phyloP scores from a whole-genome alignment of 1,139 yeast genomes.

The Lodderomyces beijingensis region DNA sequence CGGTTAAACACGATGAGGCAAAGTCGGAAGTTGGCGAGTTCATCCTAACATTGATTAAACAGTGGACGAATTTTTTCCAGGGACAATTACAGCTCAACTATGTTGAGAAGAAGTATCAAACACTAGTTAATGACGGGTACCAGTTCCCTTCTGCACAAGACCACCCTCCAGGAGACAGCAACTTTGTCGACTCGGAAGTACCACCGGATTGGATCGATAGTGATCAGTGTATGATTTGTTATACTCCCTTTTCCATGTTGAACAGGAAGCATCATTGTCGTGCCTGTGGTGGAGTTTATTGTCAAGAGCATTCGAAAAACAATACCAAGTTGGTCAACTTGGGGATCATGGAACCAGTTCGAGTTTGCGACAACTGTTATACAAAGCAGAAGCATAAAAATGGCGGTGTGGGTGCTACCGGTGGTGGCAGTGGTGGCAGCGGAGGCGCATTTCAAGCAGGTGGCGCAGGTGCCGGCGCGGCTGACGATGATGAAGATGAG shows the following conservation, averaged over 20 bases:
- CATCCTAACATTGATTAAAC: constrained; percentile 63
- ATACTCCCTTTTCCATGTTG: constrained; percentile 70
- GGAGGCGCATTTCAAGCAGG: not conserved
- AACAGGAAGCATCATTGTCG: constrained; percentile 96
- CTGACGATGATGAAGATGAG: constrained; percentile 57
- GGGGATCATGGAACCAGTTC: constrained; percentile 84
- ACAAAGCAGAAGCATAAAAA: constrained; percentile 33
- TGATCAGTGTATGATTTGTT: constrained; percentile 93
- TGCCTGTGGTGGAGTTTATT: constrained; percentile 93
- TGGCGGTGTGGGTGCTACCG: not conserved
- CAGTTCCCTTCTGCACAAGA: constrained; percentile 57
- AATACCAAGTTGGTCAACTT: constrained; percentile 68
- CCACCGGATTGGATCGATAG: constrained; percentile 99
- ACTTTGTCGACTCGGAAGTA: constrained; percentile 73
- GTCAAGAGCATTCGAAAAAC: constrained; percentile 78
- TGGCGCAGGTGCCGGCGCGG: constrained; percentile 9
- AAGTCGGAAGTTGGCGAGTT: constrained; percentile 56
- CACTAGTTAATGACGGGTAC: constrained; percentile 59
- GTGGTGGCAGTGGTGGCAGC: not conserved
- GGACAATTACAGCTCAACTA: constrained; percentile 65
- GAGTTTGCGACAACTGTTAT: constrained; percentile 91
- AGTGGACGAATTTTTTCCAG: constrained; percentile 73
- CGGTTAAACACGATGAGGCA: constrained; percentile 32
- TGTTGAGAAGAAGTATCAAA: constrained; percentile 58
- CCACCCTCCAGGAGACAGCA: constrained; percentile 24